A percentile compares a stretch with the other conserved stretches of the same genome.
phyloP scores from a whole-genome alignment of 2,329 filamentous ascomycete genomes.

The Diaporthe aspalathi region DNA sequence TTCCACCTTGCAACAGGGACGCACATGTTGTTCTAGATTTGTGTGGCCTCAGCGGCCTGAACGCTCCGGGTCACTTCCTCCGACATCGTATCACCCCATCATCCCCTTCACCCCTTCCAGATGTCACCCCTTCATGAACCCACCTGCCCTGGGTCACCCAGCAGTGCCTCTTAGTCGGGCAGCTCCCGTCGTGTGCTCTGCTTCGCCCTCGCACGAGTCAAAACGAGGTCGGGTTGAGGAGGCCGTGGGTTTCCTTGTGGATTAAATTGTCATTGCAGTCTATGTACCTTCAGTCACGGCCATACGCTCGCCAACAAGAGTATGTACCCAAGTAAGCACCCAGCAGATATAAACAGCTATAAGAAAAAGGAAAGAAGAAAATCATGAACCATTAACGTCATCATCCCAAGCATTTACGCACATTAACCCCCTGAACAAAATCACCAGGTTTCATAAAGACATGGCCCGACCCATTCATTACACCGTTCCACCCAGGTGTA shows the following conservation, averaged over 20 bases:
- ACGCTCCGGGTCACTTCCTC: not conserved
- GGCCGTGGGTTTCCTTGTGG: not conserved
- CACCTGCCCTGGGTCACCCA: too few relatives aligned
- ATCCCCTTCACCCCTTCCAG: too few relatives aligned
- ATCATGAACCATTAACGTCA: not conserved
- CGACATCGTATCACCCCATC: not conserved
- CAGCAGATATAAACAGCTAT: not conserved
- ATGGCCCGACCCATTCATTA: constrained; percentile 41
- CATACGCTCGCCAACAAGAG: constrained; percentile 6
- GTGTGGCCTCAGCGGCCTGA: not conserved
- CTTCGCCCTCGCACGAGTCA: constrained; percentile 6
- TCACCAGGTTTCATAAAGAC: not conserved
- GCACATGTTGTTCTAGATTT: not conserved
- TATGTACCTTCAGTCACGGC: not conserved
- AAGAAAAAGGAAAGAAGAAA: constrained; percentile 5
- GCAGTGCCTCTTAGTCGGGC: too few relatives aligned
- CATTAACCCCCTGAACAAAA: not conserved
- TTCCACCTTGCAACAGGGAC: not conserved
- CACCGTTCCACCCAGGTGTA: constrained; percentile 64
- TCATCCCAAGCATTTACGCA: constrained; percentile 12
- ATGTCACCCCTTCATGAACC: too few relatives aligned
- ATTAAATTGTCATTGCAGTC: not conserved
- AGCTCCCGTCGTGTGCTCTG: too few relatives aligned
- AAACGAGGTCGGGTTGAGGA: not conserved
- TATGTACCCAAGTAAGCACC: not conserved